Evolutionary conservation across 148 eudicot species (phyloP).

Genomic region (Limonium bicolor): DNA sequence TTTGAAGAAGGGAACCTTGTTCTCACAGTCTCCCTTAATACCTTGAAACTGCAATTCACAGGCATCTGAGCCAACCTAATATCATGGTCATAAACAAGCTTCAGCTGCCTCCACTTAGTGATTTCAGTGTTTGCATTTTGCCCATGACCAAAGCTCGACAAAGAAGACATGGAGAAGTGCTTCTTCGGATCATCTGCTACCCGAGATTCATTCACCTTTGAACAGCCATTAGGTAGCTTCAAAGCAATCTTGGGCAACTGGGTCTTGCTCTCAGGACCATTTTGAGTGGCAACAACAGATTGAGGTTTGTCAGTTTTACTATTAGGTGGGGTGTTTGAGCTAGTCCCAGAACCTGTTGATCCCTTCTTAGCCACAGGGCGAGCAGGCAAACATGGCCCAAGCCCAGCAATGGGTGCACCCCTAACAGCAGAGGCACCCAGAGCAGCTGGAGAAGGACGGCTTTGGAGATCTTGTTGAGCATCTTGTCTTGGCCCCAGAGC

Average conservation of each 20-base stretch:
- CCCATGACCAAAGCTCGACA: slow-evolving; percentile 9
- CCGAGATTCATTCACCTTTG: slow-evolving; percentile 18
- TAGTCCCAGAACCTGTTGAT: slow-evolving; percentile 11
- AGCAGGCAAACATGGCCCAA: slow-evolving; percentile 84
- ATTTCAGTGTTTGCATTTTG: slow-evolving; percentile 11
- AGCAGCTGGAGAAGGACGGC: slow-evolving; percentile 83
- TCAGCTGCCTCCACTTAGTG: slow-evolving; percentile 51
- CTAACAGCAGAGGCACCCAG: slow-evolving; percentile 89
- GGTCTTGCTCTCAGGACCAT: slow-evolving; percentile 40
- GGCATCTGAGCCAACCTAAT: slow-evolving; percentile 90
- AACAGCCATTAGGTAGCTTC: slow-evolving; percentile 51
- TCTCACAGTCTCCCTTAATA: slow-evolving; percentile 60
- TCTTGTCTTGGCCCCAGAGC: slow-evolving; percentile 50
- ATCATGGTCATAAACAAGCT: slow-evolving; percentile 89
- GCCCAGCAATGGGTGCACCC: slow-evolving; percentile 71
- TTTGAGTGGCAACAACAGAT: slow-evolving; percentile 25
- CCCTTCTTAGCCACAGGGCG: slow-evolving; percentile 65
- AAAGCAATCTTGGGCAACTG: slow-evolving; percentile 47
- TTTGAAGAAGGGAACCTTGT: slow-evolving; percentile 70
- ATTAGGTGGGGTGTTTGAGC: slow-evolving; percentile 13
- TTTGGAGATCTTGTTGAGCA: slow-evolving; percentile 67
- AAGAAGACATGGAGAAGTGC: too few relatives aligned
- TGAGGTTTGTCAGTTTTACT: slow-evolving; percentile 37
- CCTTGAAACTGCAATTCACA: slow-evolving; percentile 52
- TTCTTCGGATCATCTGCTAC: slow-evolving; percentile 17